Evolutionary conservation across 73 alveolate species (phyloP).

Genomic region (Paramecium pentaurelia): DNA sequence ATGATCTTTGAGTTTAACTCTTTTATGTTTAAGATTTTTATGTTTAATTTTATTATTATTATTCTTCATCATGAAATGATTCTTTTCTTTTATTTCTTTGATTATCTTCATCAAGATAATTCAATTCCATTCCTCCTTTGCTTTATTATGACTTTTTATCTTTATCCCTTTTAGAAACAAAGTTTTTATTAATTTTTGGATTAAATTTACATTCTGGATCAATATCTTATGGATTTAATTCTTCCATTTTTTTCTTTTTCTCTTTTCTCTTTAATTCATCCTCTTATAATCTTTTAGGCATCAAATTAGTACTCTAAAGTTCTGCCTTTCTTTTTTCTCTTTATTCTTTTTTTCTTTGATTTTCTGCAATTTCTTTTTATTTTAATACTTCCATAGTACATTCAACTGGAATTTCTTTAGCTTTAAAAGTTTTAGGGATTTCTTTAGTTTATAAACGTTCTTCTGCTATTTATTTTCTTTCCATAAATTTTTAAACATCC

Average conservation of each 20-base stretch:
- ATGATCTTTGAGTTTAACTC: not conserved
- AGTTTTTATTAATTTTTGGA: conserved; percentile 23
- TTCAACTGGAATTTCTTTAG: conserved; percentile 15
- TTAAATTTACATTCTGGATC: conserved; percentile 44
- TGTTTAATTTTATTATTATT: not conserved
- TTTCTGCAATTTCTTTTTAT: conserved; percentile 20
- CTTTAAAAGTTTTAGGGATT: not conserved
- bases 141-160: not conserved
- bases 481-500: conserved; percentile 15
- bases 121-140: not conserved
- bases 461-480: conserved; percentile 19
- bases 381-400: conserved; percentile 7
- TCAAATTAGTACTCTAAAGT: not conserved
- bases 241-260: not conserved
- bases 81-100: conserved; percentile 1
- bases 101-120: conserved; percentile 36
- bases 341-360: not conserved
- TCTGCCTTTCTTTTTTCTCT: conserved; percentile 37
- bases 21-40: not conserved
- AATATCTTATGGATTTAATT: not conserved
- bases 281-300: not conserved
- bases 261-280: conserved; percentile 31
- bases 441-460: not conserved
- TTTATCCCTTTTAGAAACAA: conserved; percentile 1
- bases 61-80: not conserved